Base-by-base conservation (phyloP, 2,329 filamentous ascomycete genomes). In the Sporothrix curviconia region DNA sequence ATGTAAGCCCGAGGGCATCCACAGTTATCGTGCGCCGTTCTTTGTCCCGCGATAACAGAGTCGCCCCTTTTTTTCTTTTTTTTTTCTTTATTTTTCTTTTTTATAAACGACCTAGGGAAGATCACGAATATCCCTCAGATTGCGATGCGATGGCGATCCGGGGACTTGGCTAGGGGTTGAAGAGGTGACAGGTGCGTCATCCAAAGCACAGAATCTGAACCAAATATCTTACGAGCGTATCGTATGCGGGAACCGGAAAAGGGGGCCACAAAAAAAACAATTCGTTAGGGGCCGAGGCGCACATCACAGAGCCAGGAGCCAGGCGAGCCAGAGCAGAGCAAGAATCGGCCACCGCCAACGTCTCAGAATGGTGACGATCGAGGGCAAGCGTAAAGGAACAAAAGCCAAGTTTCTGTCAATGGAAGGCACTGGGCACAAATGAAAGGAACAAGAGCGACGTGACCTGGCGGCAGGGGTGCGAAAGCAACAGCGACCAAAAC, bases 101-200 rank as follows among this genome's bases (percentile, higher is more conserved):
- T 22, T 14, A 24, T 30, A 12, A 24, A 7, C 19, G 49, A 28
- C 37, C 37, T 8, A 19, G 28, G 25, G 32, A 37, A 42, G 25
- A 24, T 24, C 37, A 42, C n/a, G 39, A 43, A 54, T 44, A 54
- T 44, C 39, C 39, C 37, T 44, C 39, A 54, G 39, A 43, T 36
- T 53, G 49, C 24, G 49, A 52, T 52, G 37, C 50, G 50, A 53
- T 42, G 50, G n/a, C 50, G 50, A 53, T 53, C 50, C 50, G 37
- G 37, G 50, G 50, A 40, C n/a, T 32, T 11, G 50, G 36, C 30
- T 37, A 46, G 12, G 46, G 47, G 30, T 50, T 17, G n/a, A 4
- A 15, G 22, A 8, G n/a, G 15, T 22, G 30, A 24, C 46, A 24
- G 17, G 17, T 28, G 2, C 28, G 14, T n/a, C n/a, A n/a, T n/a